These are phyloP conservation scores for Candida ficus DNA, from an alignment of 805 yeast genomes.

Conservation along the genomic window DNA sequence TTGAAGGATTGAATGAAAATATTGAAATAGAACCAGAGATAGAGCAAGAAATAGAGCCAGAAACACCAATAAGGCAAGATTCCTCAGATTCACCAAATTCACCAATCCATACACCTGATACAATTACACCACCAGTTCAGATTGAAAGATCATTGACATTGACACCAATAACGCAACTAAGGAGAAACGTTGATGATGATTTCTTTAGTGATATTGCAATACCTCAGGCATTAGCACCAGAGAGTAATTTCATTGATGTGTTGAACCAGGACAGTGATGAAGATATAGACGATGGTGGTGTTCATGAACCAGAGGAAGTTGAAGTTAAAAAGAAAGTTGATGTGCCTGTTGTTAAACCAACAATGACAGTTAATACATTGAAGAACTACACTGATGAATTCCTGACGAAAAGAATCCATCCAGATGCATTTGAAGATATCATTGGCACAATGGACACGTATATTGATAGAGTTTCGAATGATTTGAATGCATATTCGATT, in stretches of 20 bases:
- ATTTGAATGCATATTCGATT: slow-evolving; percentile 27
- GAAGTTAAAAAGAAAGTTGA: no score
- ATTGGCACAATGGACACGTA: slow-evolving; percentile 24
- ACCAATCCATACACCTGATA: not conserved
- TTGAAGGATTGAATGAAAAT: not conserved
- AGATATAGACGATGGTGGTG: not conserved
- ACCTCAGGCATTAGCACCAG: slow-evolving; percentile 24
- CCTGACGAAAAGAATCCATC: slow-evolving; percentile 11
- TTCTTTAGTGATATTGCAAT: slow-evolving; percentile 23
- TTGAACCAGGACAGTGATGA: not conserved
- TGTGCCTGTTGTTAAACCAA: no score
- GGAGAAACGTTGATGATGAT: no score
- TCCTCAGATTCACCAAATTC: not conserved
- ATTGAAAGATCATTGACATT: no score
- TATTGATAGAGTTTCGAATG: slow-evolving; percentile 25
- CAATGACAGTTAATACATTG: no score
- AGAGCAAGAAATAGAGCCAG: not conserved
- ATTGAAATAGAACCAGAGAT: not conserved
- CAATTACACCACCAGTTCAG: not conserved
- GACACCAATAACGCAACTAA: no score
- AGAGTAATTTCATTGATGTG: slow-evolving; percentile 4
- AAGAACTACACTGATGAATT: slow-evolving; percentile 10
- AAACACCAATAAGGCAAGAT: not conserved
- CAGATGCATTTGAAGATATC: slow-evolving; percentile 21
- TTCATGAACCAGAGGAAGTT: no score